Percentiles rank a stretch among this genome's conserved stretches.
Conservation (phyloP, 179 eudicot species). For the Carnegiea gigantea region DNA sequence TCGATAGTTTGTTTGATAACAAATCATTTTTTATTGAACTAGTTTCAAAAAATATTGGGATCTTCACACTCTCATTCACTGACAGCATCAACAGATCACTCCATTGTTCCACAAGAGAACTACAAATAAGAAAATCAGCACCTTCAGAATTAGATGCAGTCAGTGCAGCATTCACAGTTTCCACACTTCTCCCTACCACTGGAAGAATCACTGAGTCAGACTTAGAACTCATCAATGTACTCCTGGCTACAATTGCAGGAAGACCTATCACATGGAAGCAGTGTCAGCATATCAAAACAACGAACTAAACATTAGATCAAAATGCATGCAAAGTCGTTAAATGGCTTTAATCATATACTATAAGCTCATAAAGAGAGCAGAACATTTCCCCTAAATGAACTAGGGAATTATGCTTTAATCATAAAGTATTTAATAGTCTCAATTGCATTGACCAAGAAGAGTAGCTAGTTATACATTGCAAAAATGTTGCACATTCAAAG, state of each 20-base stretch:
- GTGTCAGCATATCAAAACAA: conserved; percentile 13
- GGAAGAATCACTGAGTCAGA: conserved; percentile 84
- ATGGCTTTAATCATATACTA: neutral
- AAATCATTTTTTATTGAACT: conserved; percentile 35
- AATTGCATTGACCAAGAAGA: neutral
- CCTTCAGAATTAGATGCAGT: conserved; percentile 86
- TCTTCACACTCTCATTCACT: conserved; percentile 47
- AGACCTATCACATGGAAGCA: conserved; percentile 51
- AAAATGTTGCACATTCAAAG: neutral
- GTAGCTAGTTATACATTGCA: neutral
- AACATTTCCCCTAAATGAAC: neutral
- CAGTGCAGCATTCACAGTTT: conserved; percentile 62
- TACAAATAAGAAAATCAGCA: conserved; percentile 83
- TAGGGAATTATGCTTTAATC: neutral
- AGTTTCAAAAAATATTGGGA: conserved; percentile 63
- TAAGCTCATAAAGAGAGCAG: too few relatives aligned
- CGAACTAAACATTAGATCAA: neutral
- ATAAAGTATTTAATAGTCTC: neutral
- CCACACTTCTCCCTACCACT: conserved; percentile 74
- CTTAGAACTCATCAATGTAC: conserved; percentile 71
- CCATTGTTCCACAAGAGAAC: conserved; percentile 33
- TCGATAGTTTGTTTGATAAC: conserved; percentile 27
- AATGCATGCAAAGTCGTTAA: neutral
- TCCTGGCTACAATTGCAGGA: conserved; percentile 93
- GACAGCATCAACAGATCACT: conserved; percentile 37